Conservation (phyloP, 2,329 filamentous ascomycete species). For the Talaromyces atroroseus region DNA sequence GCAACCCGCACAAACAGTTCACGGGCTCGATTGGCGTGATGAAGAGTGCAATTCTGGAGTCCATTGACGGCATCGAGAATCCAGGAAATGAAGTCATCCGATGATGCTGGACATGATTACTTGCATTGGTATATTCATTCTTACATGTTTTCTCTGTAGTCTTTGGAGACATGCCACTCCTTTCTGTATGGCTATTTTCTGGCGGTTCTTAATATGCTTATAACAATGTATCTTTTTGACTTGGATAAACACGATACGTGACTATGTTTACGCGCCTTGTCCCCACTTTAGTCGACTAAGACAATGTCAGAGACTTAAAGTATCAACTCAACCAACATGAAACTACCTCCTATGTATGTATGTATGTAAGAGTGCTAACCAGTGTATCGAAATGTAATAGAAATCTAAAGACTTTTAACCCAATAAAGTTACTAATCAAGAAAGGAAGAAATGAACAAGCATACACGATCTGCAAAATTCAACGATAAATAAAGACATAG, state of each 20-base stretch:
- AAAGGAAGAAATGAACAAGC: background rate
- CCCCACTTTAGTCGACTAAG: too few species aligned
- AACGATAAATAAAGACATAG: too few species aligned
- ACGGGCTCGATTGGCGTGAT: slow-evolving; percentile 56
- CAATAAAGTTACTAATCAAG: background rate
- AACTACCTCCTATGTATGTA: background rate
- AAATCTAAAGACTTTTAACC: background rate
- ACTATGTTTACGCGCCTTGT: too few species aligned
- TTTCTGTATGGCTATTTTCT: background rate
- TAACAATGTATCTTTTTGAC: background rate
- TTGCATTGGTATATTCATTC: background rate
- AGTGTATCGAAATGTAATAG: background rate
- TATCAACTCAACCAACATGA: background rate
- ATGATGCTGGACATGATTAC: slow-evolving; percentile 33
- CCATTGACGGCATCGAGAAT: slow-evolving; percentile 67
- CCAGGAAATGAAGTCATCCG: slow-evolving; percentile 58
- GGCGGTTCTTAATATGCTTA: background rate
- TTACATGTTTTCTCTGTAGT: background rate
- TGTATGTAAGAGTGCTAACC: background rate
- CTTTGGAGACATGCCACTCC: background rate
- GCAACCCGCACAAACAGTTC: slow-evolving; percentile 53
- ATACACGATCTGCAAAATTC: background rate
- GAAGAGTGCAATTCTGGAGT: slow-evolving; percentile 80
- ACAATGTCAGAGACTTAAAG: slow-evolving; percentile 7
- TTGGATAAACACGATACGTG: background rate